Percentiles rank a stretch among this genome's conserved stretches.
Conservation (phyloP, 306 rosid species). For the Heteromeles arbutifolia region DNA sequence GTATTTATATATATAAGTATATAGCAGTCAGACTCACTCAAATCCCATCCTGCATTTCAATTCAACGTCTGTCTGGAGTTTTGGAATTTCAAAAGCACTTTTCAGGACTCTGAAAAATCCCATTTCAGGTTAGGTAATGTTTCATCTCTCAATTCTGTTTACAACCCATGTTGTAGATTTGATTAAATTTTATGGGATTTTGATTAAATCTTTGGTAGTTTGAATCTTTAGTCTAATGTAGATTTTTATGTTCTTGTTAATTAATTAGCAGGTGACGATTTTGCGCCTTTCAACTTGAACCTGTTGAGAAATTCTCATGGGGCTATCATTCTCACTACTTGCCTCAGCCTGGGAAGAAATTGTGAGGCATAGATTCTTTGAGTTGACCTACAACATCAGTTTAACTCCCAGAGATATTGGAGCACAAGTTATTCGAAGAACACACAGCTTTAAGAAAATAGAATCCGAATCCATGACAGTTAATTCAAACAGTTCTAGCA, state of each 20-base stretch:
- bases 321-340: conserved; percentile 52
- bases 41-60: conserved; percentile 7
- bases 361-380: conserved; percentile 23
- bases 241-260: not conserved
- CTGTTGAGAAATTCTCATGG: conserved; percentile 32
- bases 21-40: conserved; percentile 1
- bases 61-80: not conserved
- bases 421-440: conserved; percentile 24
- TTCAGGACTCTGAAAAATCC: not conserved
- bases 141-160: not conserved
- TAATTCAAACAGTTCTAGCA: conserved; percentile 24
- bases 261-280: conserved; percentile 2
- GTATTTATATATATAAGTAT: not conserved
- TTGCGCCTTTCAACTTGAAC: not conserved
- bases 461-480: conserved; percentile 31
- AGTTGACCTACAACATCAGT: conserved; percentile 18
- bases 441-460: conserved; percentile 49
- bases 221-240: not conserved
- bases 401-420: conserved; percentile 42
- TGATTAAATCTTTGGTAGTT: not conserved
- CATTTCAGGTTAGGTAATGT: conserved; percentile 12
- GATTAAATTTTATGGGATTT: not conserved
- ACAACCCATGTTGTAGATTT: not conserved
- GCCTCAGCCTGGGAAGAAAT: conserved; percentile 53
- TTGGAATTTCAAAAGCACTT: not conserved